A percentile compares a stretch with the other conserved stretches of the same genome.
These are phyloP conservation scores for Cordyceps fumosorosea DNA, from an alignment of 2,329 filamentous ascomycete genomes.

Conservation along the genomic window DNA sequence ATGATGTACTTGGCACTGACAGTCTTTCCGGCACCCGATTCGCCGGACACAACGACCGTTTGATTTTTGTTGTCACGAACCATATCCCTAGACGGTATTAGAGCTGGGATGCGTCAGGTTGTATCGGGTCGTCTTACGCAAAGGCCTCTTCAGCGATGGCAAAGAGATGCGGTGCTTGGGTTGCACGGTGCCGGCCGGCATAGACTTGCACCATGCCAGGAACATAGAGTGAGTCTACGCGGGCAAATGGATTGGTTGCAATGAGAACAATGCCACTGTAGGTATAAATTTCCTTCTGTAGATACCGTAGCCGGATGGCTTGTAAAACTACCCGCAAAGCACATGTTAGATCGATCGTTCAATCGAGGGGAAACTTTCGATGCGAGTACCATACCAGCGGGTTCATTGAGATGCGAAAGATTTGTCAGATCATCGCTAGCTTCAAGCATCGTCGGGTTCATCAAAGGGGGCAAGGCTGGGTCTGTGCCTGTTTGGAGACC, in stretches of 20 bases:
- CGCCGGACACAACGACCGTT: constrained; percentile 97
- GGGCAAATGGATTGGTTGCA: constrained; percentile 94
- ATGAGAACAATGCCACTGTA: constrained; percentile 99
- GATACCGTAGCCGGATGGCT: constrained; percentile 93
- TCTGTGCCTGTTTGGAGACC: constrained; percentile 73
- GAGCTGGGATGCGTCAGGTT: constrained; percentile 16
- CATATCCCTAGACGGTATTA: constrained; percentile 72
- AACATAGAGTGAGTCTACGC: constrained; percentile 96
- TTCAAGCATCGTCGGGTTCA: constrained; percentile 98
- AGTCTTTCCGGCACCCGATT: constrained; percentile 97
- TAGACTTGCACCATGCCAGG: constrained; percentile 99
- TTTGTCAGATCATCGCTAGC: constrained; percentile 97
- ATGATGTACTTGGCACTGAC: constrained; percentile 99
- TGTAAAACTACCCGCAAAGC: constrained; percentile 64
- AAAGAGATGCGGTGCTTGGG: constrained; percentile 95
- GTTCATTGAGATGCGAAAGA: constrained; percentile 95
- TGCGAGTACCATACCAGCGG: constrained; percentile 62
- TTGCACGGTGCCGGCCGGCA: constrained; percentile 91
- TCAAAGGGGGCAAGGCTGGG: constrained; percentile 77
- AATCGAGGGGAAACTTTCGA: background rate
- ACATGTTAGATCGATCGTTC: constrained; percentile 18
- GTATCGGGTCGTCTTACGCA: constrained; percentile 54
- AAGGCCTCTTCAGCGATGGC: constrained; percentile 98
- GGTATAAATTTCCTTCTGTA: constrained; percentile 99
- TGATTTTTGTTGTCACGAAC: constrained; percentile 92